Conservation (phyloP, 148 eudicot species). For the Spergularia bocconei region DNA sequence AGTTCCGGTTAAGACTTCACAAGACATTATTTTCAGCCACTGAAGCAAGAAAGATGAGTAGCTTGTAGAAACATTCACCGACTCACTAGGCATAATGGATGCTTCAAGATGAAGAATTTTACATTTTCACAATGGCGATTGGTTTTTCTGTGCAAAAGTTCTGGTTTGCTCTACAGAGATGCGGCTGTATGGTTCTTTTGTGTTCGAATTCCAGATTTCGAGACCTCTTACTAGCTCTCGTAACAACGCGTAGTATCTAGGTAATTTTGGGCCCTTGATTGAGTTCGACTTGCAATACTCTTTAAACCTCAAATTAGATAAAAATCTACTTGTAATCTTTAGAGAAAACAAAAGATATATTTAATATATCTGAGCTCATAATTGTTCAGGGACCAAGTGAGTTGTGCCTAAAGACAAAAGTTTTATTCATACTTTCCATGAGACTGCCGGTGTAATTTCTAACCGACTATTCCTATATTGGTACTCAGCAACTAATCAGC, state of each 20-base stretch:
- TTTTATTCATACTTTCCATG: not conserved
- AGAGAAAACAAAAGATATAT: not conserved
- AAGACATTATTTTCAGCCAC: too few relatives aligned
- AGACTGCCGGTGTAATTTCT: not conserved
- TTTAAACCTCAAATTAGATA: not conserved
- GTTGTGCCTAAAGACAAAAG: not conserved
- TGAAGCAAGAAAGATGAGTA: not conserved
- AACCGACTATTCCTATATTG: not conserved
- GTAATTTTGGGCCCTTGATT: not conserved
- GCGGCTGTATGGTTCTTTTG: not conserved
- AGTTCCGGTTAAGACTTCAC: too few relatives aligned
- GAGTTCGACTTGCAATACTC: not conserved
- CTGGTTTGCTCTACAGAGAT: not conserved
- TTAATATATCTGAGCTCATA: not conserved
- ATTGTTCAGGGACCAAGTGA: not conserved
- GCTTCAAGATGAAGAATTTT: not conserved
- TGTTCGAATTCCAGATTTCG: not conserved
- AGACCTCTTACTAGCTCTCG: not conserved
- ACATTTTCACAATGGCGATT: not conserved
- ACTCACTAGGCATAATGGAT: not conserved
- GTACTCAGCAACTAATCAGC: not conserved
- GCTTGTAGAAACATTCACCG: not conserved
- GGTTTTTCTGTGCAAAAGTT: not conserved
- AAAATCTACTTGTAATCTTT: not conserved
- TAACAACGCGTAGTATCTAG: not conserved